phyloP scores from a whole-genome alignment of 495 filamentous ascomycete genomes.

The Ramalina peruviana region DNA sequence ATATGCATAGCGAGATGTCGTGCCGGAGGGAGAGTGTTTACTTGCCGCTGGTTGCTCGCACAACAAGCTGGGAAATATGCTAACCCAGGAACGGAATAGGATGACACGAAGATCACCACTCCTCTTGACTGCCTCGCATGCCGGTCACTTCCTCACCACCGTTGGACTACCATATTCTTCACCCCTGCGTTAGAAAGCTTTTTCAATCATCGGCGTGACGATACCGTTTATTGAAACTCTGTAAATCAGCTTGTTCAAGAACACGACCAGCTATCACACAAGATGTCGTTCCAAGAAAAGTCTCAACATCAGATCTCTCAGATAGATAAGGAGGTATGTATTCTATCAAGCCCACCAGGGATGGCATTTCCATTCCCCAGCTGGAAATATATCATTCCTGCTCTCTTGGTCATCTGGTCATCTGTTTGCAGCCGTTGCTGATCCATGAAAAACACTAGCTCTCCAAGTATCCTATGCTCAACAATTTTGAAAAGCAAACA shows the following conservation, averaged over 20 bases:
- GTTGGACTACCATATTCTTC: too few relatives aligned
- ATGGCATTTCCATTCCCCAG: neutral
- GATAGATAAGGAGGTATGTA: conserved; percentile 95
- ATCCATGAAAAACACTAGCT: conserved; percentile 42
- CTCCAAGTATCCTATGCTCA: conserved; percentile 86
- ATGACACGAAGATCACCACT: too few relatives aligned
- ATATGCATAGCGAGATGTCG: too few relatives aligned
- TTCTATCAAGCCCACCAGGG: neutral
- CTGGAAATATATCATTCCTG: conserved; percentile 13
- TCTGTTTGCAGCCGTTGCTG: conserved; percentile 17
- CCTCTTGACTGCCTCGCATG: too few relatives aligned
- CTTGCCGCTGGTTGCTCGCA: neutral
- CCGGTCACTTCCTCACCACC: too few relatives aligned
- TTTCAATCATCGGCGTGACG: neutral
- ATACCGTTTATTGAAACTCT: neutral
- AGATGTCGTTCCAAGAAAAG: conserved; percentile 71
- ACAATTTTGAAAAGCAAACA: conserved; percentile 94
- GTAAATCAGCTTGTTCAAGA: neutral
- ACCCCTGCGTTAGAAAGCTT: too few relatives aligned
- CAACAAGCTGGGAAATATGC: neutral
- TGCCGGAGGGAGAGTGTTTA: neutral
- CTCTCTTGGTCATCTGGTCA: neutral
- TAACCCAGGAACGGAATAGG: neutral
- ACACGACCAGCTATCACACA: neutral
- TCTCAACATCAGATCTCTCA: conserved; percentile 75